phyloP scores from a whole-genome alignment of 2,329 filamentous ascomycete species.

The Clonostachys solani region DNA sequence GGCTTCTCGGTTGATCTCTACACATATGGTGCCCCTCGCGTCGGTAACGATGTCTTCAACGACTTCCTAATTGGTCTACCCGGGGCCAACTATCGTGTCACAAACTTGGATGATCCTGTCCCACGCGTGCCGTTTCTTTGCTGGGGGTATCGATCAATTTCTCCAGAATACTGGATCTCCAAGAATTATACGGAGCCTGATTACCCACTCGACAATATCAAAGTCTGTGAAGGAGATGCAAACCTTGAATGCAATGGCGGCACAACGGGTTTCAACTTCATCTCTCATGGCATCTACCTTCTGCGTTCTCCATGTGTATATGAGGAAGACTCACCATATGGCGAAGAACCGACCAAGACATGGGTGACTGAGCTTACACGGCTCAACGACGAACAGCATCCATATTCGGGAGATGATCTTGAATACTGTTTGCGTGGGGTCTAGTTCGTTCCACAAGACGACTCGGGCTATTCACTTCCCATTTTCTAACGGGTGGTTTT shows the following conservation, averaged over 20 bases:
- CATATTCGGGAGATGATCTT: too few species aligned
- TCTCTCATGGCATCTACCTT: conserved; percentile 47
- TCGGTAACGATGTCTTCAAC: conserved; percentile 55
- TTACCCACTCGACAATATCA: conserved; percentile 33
- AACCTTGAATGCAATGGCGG: conserved; percentile 47
- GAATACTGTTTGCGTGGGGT: too few species aligned
- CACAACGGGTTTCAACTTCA: conserved; percentile 34
- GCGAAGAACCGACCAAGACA: too few species aligned
- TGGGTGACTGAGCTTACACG: too few species aligned
- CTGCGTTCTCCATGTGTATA: too few species aligned
- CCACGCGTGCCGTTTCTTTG: conserved; percentile 60
- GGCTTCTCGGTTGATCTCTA: conserved; percentile 50
- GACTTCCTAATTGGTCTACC: conserved; percentile 52
- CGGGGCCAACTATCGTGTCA: conserved; percentile 57
- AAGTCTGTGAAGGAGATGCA: conserved; percentile 41
- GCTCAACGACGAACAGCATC: too few species aligned
- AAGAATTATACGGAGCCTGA: conserved; percentile 24
- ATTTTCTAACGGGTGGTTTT: too few species aligned
- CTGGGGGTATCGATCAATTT: conserved; percentile 59
- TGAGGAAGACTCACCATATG: too few species aligned
- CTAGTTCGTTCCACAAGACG: too few species aligned
- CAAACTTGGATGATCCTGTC: conserved; percentile 63
- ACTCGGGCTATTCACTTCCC: too few species aligned
- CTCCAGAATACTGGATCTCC: conserved; percentile 65
- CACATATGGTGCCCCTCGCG: conserved; percentile 63